Evolutionary conservation across 169 alveolate species (phyloP).

Genomic region (Perkinsus olseni): DNA sequence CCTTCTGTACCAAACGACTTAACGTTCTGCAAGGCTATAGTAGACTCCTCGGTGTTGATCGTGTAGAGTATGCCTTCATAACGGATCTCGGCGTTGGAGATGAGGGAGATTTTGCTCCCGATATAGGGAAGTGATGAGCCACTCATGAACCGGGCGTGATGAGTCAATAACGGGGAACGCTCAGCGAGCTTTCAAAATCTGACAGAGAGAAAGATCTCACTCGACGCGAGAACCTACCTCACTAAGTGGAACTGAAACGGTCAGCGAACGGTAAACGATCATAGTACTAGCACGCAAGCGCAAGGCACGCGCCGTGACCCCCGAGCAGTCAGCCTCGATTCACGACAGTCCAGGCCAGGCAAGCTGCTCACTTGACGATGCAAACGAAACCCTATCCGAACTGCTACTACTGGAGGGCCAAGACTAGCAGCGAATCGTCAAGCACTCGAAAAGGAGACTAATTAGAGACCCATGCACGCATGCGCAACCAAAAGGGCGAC

Average conservation of each 20-base stretch:
- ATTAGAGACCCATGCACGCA: not conserved
- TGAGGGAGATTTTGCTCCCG: constrained; percentile 23
- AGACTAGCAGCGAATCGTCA: no score
- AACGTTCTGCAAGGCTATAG: constrained; percentile 22
- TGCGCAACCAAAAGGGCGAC: not conserved
- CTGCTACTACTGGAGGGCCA: no score
- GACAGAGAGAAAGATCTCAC: not conserved
- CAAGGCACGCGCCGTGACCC: no score
- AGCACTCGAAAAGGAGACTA: no score
- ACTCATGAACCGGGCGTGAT: not conserved
- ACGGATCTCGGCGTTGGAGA: constrained; percentile 23
- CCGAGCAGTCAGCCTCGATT: no score
- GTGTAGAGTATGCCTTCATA: constrained; percentile 28
- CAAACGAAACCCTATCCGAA: no score
- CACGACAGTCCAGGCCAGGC: no score
- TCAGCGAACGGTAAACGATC: not conserved
- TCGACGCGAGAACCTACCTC: no score
- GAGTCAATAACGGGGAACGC: not conserved
- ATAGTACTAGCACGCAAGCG: no score
- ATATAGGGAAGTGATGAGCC: constrained; percentile 22
- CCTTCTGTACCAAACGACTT: constrained; percentile 29
- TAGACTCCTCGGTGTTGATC: constrained; percentile 28
- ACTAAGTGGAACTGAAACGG: not conserved
- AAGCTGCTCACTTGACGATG: no score
- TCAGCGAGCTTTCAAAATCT: not conserved